Percentiles rank a stretch among this genome's conserved stretches.
phyloP scores from a whole-genome alignment of 352 stramenopile species.

The Phytophthora lateralis region DNA sequence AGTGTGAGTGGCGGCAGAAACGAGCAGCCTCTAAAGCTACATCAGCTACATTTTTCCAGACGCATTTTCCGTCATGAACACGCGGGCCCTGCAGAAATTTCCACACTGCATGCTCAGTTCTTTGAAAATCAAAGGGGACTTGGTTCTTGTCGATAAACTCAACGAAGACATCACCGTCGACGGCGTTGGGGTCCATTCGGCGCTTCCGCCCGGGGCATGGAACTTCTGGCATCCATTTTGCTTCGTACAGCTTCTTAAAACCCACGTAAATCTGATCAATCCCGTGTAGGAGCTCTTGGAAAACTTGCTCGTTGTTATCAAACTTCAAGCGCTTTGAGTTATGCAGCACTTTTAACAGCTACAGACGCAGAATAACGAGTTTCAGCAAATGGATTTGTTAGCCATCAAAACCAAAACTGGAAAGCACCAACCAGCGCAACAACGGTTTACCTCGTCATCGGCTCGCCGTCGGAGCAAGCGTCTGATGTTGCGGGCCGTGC shows the following conservation, averaged over 20 bases:
- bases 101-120: conserved; percentile 6
- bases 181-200: not conserved
- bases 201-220: conserved; percentile 6
- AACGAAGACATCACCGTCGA: not conserved
- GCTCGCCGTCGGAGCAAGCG: conserved; percentile 7
- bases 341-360: not conserved
- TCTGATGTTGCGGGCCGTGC: not conserved
- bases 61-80: not conserved
- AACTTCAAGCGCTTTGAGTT: not conserved
- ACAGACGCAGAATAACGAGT: not conserved
- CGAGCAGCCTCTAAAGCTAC: not conserved
- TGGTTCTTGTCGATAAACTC: conserved; percentile 8
- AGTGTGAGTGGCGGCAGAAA: not conserved
- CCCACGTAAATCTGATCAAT: conserved; percentile 1
- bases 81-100: conserved; percentile 7
- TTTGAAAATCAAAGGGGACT: conserved; percentile 10
- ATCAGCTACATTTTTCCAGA: conserved; percentile 5
- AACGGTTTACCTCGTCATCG: conserved; percentile 4
- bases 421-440: no score
- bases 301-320: conserved; percentile 2
- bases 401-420: no score
- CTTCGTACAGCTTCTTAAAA: not conserved
- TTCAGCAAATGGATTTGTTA: no score
- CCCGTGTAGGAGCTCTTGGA: not conserved
- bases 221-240: not conserved